Percentiles rank a stretch among this genome's conserved stretches.
phyloP scores from a whole-genome alignment of 2,329 filamentous ascomycete genomes.

The Simplicillium sp. region DNA sequence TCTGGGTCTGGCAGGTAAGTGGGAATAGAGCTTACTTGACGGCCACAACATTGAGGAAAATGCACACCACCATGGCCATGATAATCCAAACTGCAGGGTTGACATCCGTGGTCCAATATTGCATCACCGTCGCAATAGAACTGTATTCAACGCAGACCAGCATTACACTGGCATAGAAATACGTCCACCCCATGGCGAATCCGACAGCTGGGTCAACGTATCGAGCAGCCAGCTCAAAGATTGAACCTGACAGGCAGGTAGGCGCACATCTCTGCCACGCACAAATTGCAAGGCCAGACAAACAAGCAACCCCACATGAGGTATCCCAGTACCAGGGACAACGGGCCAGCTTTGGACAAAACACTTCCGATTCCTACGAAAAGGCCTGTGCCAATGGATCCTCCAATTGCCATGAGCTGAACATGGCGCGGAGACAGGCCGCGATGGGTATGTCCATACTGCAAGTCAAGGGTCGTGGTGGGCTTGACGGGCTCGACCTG shows the following conservation, averaged over 20 bases:
- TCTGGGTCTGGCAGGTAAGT: constrained; percentile 25
- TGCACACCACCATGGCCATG: constrained; percentile 33
- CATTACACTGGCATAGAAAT: constrained; percentile 36
- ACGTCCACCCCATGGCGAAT: constrained; percentile 45
- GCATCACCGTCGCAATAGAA: constrained; percentile 33
- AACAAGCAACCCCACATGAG: constrained; percentile 32
- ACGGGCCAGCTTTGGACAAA: constrained; percentile 29
- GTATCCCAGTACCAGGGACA: constrained; percentile 34
- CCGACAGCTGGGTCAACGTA: constrained; percentile 49
- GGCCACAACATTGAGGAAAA: constrained; percentile 36
- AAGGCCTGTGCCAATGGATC: constrained; percentile 35
- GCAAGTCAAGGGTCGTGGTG: constrained; percentile 4
- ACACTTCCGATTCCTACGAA: constrained; percentile 35
- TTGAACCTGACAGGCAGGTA: constrained; percentile 45
- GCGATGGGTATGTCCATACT: constrained; percentile 22
- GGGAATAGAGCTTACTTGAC: constrained; percentile 21
- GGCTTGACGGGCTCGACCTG: not conserved
- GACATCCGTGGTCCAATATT: constrained; percentile 30
- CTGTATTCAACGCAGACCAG: constrained; percentile 34
- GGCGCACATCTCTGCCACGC: constrained; percentile 47
- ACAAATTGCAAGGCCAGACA: constrained; percentile 34
- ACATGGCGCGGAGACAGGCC: constrained; percentile 31
- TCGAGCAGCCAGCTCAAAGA: constrained; percentile 43
- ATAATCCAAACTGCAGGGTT: constrained; percentile 40
- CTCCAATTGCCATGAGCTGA: constrained; percentile 39